phyloP scores from a whole-genome alignment of 2,329 filamentous ascomycete species.

The Beauveria pseudobassiana region DNA sequence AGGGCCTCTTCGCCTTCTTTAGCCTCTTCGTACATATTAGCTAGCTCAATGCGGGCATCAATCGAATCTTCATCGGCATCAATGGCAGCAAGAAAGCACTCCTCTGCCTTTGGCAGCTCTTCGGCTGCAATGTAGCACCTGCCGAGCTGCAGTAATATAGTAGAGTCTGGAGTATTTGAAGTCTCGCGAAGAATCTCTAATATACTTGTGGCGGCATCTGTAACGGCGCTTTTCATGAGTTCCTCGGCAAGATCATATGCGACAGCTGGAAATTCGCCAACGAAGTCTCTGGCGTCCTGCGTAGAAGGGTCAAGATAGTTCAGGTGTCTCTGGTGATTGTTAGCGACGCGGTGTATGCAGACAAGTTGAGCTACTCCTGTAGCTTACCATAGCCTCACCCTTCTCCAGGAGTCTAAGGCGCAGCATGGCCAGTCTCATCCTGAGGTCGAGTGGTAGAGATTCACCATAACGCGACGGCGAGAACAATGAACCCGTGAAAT shows the following conservation, averaged over 20 bases:
- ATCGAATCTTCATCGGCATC: slow-evolving; percentile 65
- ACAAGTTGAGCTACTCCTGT: slow-evolving; percentile 9
- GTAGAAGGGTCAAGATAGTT: slow-evolving; percentile 62
- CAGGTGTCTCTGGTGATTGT: slow-evolving; percentile 50
- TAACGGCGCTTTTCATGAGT: slow-evolving; percentile 26
- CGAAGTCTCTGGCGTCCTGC: slow-evolving; percentile 31
- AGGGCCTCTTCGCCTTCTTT: slow-evolving; percentile 70
- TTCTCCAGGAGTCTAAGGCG: slow-evolving; percentile 63
- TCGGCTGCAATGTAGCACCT: slow-evolving; percentile 61
- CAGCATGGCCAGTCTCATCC: slow-evolving; percentile 76
- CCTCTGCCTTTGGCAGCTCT: slow-evolving; percentile 62
- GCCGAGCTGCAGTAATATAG: slow-evolving; percentile 48
- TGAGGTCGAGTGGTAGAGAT: slow-evolving; percentile 71
- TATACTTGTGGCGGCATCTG: slow-evolving; percentile 41
- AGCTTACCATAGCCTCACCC: slow-evolving; percentile 65
- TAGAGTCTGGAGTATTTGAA: slow-evolving; percentile 42
- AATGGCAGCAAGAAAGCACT: slow-evolving; percentile 68
- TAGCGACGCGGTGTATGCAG: background rate
- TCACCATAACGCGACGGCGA: slow-evolving; percentile 55
- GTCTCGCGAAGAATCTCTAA: slow-evolving; percentile 47
- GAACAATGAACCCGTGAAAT: slow-evolving; percentile 51
- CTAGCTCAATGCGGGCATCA: slow-evolving; percentile 70
- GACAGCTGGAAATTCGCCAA: slow-evolving; percentile 69
- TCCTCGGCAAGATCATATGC: slow-evolving; percentile 58
- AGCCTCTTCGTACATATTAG: slow-evolving; percentile 73